Base-by-base conservation (phyloP, 2,329 filamentous ascomycete species). In the Beauveria sp. region DNA sequence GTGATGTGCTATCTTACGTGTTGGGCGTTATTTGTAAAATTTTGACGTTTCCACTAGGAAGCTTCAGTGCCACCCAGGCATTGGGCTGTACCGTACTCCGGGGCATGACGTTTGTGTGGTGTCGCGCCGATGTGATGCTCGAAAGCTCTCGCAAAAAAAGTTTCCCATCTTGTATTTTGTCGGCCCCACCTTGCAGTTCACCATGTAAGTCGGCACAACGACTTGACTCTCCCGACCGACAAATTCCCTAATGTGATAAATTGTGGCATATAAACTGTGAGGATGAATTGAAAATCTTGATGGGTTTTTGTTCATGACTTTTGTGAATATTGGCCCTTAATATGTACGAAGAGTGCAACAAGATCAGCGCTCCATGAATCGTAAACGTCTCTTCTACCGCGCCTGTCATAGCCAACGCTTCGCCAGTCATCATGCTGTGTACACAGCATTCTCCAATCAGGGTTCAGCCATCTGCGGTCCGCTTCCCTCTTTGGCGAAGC, bases 11-110 rank as follows among this genome's bases (percentile, higher is more conserved):
- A n/a, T 65, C 72, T 65, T 74, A 88, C 85, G 84, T 86, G 69
- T 88, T 84, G 18, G 85, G 85, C 3, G 76, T 69, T 20, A 85
- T 75, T 70, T 87, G 83, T 3, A 88, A 74, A 20, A 87, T 77
- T 63, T 81, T 80, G 45, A 83, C 74, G 48, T 76, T 80, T 49
- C 83, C 85, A 18, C 84, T 86, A 6, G 85, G 83, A 10, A 88
- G 77, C 70, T 80, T 78, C 52, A 88, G 73, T 51, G 78, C 81
- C 9, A 84, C 81, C 85, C 85, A 88, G 62, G 80, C 77, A 71
- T 87, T 78, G 64, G 84, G 82, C 67, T 83, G 77, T 10, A 76
- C 71, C 22, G 66, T 66, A 52, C 72, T 70, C 55, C 71, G 69
- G 6, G 70, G 63, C 69, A 76, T 73, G 51, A 46, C 31, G 56